phyloP scores from a whole-genome alignment of 2,329 filamentous ascomycete genomes.

The Teratosphaeria nubilosa region DNA sequence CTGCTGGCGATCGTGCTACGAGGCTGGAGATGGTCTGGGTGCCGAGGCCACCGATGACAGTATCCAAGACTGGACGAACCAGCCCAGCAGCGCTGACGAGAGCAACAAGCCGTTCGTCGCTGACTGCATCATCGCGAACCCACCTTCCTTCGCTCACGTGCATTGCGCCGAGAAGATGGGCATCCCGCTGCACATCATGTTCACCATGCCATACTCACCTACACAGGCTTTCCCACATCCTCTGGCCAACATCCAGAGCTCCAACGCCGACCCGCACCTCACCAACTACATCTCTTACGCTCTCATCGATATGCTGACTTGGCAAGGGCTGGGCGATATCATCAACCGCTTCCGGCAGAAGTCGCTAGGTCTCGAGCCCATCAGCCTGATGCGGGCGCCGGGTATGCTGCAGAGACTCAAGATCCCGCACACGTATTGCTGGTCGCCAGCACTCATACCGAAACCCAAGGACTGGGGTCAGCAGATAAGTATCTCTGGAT shows the following conservation, averaged over 20 bases:
- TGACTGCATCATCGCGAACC: slow-evolving; percentile 70
- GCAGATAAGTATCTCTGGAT: slow-evolving; percentile 64
- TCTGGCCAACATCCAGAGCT: slow-evolving; percentile 67
- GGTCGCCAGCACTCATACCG: slow-evolving; percentile 69
- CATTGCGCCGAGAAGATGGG: slow-evolving; percentile 67
- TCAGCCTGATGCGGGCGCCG: slow-evolving; percentile 75
- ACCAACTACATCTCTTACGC: slow-evolving; percentile 78
- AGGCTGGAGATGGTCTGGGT: slow-evolving; percentile 58
- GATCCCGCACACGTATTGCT: slow-evolving; percentile 83
- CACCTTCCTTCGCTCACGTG: slow-evolving; percentile 65
- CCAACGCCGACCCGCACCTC: slow-evolving; percentile 64
- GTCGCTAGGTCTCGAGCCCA: slow-evolving; percentile 61
- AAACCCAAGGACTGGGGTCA: slow-evolving; percentile 68
- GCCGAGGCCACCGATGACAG: slow-evolving; percentile 26
- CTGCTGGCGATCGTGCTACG: slow-evolving; percentile 78
- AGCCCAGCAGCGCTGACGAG: slow-evolving; percentile 25
- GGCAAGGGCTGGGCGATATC: slow-evolving; percentile 83
- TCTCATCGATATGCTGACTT: slow-evolving; percentile 82
- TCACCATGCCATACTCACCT: slow-evolving; percentile 89
- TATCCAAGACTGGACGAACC: slow-evolving; percentile 40
- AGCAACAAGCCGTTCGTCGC: slow-evolving; percentile 61
- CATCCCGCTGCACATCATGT: slow-evolving; percentile 75
- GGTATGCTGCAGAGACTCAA: slow-evolving; percentile 65
- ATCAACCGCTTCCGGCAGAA: slow-evolving; percentile 79
- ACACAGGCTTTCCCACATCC: slow-evolving; percentile 81